A percentile compares a stretch with the other conserved stretches of the same genome.
Conservation (phyloP, 768 basidiomycete genomes). For the Dioszegia crocea region DNA sequence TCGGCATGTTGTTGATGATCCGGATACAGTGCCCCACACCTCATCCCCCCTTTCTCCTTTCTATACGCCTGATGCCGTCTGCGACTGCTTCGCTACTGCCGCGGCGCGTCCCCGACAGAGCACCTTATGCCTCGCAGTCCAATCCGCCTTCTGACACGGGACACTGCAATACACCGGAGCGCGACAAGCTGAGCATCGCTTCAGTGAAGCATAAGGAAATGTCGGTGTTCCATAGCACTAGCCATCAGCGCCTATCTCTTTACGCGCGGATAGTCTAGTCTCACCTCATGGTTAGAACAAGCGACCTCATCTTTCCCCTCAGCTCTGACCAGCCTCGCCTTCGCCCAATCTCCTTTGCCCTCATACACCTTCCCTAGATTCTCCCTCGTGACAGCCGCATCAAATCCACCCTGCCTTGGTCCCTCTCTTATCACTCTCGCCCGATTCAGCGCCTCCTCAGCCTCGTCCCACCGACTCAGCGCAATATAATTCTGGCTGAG, state of each 20-base stretch:
- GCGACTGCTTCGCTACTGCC: neutral
- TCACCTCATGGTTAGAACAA: slow-evolving; percentile 2
- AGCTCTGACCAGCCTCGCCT: neutral
- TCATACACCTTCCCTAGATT: slow-evolving; percentile 9
- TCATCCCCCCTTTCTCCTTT: no score
- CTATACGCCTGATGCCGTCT: no score
- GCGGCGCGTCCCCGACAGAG: neutral
- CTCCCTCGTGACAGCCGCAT: slow-evolving; percentile 10
- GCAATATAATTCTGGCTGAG: neutral
- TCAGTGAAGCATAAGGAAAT: neutral
- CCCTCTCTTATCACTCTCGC: neutral
- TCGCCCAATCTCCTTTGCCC: neutral
- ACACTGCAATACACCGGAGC: slow-evolving; percentile 3
- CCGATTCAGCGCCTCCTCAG: neutral
- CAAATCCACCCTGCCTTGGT: neutral
- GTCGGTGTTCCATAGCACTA: neutral
- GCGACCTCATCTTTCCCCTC: slow-evolving; percentile 2
- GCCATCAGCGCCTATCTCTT: neutral
- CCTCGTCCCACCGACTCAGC: neutral
- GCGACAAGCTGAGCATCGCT: neutral
- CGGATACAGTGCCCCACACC: no score
- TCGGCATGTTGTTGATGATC: no score
- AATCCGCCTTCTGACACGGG: slow-evolving; percentile 2
- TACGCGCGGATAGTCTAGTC: neutral
- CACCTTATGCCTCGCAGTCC: neutral